Evolutionary conservation across 2,329 filamentous ascomycete species (phyloP), one percentile per base, ranked within the genome.

Genomic region (Botryotinia narcissicola): DNA sequence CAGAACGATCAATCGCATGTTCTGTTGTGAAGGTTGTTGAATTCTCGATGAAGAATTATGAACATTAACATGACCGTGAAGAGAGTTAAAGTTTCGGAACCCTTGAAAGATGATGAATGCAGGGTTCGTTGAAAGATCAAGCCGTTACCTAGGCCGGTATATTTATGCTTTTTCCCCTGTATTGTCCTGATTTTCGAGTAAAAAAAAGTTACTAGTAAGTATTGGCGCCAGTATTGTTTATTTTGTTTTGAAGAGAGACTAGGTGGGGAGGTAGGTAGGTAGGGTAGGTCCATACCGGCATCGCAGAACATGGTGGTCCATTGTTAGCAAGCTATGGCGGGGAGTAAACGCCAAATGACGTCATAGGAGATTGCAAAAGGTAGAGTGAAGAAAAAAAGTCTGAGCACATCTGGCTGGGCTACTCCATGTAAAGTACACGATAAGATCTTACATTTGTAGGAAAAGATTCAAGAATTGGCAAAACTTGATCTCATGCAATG

Each of bases 41-140:
- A 25, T 22, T 48, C 35, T 42, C 37, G 10, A 25, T 16, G 48
- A 16, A 68, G 32, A 54, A 22, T 54, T 8, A 22, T 54, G 46
- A 57, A 42, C n/a, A 57, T 57, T 35, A 68, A 68, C 66, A 68
- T 68, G 66, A 57, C 66, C 66, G 48, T 57, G 48, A 20, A 29
- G 54, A 37, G 35, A 51, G 35, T 68, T 32, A 16, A 57, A 57
- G 51, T 54, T 25, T 25, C 18, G 61, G 42, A 44, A 20, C n/a
- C 42, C 48, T 54, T 54, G 12, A 54, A 54, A 25, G 48, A 54
- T 54, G 48, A 54, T 29, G 51, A 57, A 29, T 29, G 51, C 18
- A 57, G n/a, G 51, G n/a, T 57, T 57, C 5, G 14, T 29, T 9
- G 51, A 16, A 57, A 40, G 37, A 29, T 8, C n/a, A 57, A 29